Evolutionary conservation across 331 rosid species (phyloP).

Genomic region (Quercus tomentella): DNA sequence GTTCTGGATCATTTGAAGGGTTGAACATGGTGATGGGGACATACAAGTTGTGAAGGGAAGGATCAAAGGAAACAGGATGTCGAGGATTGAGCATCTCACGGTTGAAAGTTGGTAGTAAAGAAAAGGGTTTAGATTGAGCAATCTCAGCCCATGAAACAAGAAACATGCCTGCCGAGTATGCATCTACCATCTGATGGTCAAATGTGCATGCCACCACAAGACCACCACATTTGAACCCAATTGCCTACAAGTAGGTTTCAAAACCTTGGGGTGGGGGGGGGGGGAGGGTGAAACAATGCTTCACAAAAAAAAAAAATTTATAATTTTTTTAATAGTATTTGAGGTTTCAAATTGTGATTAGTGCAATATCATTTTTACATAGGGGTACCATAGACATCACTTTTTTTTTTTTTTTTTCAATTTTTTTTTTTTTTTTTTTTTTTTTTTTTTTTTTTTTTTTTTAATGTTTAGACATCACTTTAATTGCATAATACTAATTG

Average conservation of each 20-base stretch:
- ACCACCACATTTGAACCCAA: constrained; percentile 57
- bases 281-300: too few relatives aligned
- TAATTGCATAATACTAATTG: too few relatives aligned
- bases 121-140: constrained; percentile 29
- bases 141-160: constrained; percentile 59
- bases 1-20: constrained; percentile 8
- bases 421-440: too few relatives aligned
- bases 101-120: constrained; percentile 29
- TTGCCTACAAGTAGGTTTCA: constrained; percentile 24
- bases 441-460: too few relatives aligned
- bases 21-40: constrained; percentile 35
- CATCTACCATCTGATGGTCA: constrained; percentile 66
- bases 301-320: too few relatives aligned
- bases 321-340: too few relatives aligned
- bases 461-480: too few relatives aligned
- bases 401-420: accelerated
- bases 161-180: constrained; percentile 58
- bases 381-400: too few relatives aligned
- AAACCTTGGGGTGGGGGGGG: too few relatives aligned
- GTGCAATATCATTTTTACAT: too few relatives aligned
- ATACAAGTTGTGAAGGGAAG: constrained; percentile 50
- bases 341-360: too few relatives aligned
- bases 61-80: constrained; percentile 26
- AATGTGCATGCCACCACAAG: constrained; percentile 55
- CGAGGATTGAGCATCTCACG: constrained; percentile 54